Evolutionary conservation across 805 yeast species (phyloP).

Genomic region (Starmerella potacharoeniae): DNA sequence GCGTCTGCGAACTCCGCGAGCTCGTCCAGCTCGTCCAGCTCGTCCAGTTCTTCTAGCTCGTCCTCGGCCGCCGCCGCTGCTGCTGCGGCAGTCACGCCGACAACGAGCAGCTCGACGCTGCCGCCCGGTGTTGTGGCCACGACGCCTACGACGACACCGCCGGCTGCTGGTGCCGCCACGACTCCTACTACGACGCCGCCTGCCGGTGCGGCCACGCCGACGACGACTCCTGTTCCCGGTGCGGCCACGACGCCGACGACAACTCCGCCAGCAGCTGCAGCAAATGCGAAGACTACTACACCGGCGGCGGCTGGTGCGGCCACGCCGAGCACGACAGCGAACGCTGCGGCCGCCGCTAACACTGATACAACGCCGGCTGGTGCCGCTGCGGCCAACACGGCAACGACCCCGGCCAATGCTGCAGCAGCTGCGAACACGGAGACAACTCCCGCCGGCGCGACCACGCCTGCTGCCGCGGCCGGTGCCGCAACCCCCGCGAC

Average conservation of each 20-base stretch:
- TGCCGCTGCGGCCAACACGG: not conserved
- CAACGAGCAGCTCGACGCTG: not conserved
- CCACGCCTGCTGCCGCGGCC: constrained; percentile 1
- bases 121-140: constrained; percentile 9
- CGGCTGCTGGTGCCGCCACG: not conserved
- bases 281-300: not conserved
- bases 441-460: constrained; percentile 3
- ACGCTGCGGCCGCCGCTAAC: not conserved
- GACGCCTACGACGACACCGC: constrained; percentile 7
- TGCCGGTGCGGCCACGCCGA: not conserved
- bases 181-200: not conserved
- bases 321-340: not conserved
- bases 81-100: constrained; percentile 9
- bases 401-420: not conserved
- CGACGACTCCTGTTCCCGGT: not conserved
- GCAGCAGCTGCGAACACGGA: not conserved
- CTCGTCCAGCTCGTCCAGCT: not conserved
- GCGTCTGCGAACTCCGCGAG: not conserved
- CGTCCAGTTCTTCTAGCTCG: not conserved
- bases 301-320: not conserved
- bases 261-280: constrained; percentile 3
- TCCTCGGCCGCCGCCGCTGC: constrained; percentile 11
- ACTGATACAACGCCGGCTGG: not conserved
- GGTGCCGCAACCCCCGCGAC: constrained; percentile 2
- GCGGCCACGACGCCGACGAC: not conserved